Base-by-base conservation (phyloP, 1,284 basidiomycete species). In the Chondrostereum purpureum region DNA sequence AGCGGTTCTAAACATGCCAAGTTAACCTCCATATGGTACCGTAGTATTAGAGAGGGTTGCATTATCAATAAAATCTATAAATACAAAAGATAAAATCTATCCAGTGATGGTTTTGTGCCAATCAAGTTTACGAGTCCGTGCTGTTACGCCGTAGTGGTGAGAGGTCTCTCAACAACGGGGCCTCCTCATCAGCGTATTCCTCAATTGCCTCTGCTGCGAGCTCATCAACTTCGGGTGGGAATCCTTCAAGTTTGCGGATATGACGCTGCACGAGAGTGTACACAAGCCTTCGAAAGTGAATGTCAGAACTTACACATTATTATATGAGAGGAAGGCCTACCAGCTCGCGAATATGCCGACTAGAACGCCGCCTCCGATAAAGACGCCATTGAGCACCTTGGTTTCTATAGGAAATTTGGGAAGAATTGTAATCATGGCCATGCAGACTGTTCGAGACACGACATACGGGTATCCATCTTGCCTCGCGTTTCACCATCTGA, bases 401-500 rank as follows among this genome's bases (percentile, higher is more conserved):
- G 82, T 79, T 41, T 73, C 80, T 80, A 55, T 39, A 49, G 36
- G 33, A 19, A 40, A 19, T 43, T 43, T 41, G 42, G n/a, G 38
- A 46, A 38, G 20, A n/a, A 40, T 23, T 36, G 35, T 34, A 21
- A 39, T 21, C 36, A 23, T 37, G 12, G 47, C 11, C 39, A 40
- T 43, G 43, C 21, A 18, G 12, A 27, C 6, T 18, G 33, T 19
- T 16, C 23, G 23, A 22, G 27, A 42, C 45, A 36, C 45, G 43
- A 56, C 72, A 50, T 66, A 85, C 84, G 72, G 14, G 73, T 73
- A 58, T 90, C 87, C 87, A 91, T 91, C 39, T 80, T 67, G 22
- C 67, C 71, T 36, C 88, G 72, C 50, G 81, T 78, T 54, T 84
- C 74, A 20, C 85, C 86, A 53, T 91, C 88, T 3, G 88, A 83